Percentiles rank a stretch among this genome's conserved stretches.
These are phyloP conservation scores for Metarhizium robertsii DNA, from an alignment of 2,329 filamentous ascomycete species.

Conservation along the genomic window DNA sequence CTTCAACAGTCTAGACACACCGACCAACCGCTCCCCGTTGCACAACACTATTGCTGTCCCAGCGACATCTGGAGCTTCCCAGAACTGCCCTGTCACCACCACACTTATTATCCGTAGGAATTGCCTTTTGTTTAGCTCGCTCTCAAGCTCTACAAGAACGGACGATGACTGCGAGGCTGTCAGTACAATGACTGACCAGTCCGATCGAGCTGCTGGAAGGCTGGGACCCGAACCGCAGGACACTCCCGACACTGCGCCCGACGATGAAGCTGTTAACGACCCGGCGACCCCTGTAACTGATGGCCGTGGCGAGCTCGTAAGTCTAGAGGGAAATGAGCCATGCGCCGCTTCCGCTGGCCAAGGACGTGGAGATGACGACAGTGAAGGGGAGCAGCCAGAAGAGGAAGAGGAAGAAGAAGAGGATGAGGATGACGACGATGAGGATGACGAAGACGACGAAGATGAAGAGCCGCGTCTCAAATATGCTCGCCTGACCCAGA, in stretches of 20 bases:
- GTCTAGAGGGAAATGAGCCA: background rate
- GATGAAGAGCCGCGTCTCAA: conserved; percentile 94
- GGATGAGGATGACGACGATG: conserved; percentile 48
- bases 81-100: background rate
- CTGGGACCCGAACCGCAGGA: background rate
- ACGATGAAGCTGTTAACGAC: background rate
- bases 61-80: background rate
- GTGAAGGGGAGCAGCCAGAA: conserved; percentile 13
- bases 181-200: conserved; percentile 8
- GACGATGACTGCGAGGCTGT: conserved; percentile 3
- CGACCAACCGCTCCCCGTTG: background rate
- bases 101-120: background rate
- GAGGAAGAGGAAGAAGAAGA: conserved; percentile 34
- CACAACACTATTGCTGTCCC: background rate
- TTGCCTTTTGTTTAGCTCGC: background rate
- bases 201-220: conserved; percentile 2
- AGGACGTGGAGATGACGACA: conserved; percentile 2
- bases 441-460: conserved; percentile 71
- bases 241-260: background rate
- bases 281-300: background rate
- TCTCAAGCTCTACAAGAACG: background rate
- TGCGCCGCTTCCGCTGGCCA: background rate
- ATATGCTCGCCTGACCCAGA: conserved; percentile 77
- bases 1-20: background rate
- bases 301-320: background rate